phyloP scores from a whole-genome alignment of 2,329 filamentous ascomycete species.

The Apiospora rasikravindrae region DNA sequence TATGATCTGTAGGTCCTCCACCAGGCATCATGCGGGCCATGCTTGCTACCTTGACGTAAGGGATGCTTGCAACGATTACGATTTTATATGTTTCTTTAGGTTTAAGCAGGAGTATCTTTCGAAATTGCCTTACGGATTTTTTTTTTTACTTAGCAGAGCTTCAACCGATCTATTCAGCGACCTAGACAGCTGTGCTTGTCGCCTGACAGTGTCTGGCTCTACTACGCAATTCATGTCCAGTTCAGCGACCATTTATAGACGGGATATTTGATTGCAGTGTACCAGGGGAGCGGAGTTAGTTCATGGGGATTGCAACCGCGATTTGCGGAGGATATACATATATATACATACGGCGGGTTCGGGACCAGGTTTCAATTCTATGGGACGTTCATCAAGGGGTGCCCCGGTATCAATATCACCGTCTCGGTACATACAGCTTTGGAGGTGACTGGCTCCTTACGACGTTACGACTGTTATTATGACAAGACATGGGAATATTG shows the following conservation, averaged over 20 bases:
- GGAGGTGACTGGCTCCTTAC: constrained; percentile 19
- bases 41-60: constrained; percentile 71
- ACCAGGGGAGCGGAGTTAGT: not conserved
- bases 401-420: not conserved
- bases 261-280: not conserved
- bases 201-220: not conserved
- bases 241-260: constrained; percentile 10
- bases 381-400: not conserved
- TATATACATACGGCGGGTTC: not conserved
- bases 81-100: not conserved
- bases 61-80: not conserved
- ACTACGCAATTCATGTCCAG: not conserved
- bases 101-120: not conserved
- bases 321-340: constrained; percentile 3
- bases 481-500: not conserved
- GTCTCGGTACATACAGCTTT: not conserved
- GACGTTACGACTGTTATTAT: constrained; percentile 19
- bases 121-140: not conserved
- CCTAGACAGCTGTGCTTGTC: not conserved
- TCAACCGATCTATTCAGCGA: not conserved
- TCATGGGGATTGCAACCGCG: not conserved
- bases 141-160: not conserved
- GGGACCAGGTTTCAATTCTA: not conserved
- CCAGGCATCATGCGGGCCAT: constrained; percentile 70
- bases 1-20: constrained; percentile 58